Evolutionary conservation across 371 early-diverging fungal genomes (phyloP), one percentile per base, ranked within the genome.

Genomic region (Dichotomocladium elegans): DNA sequence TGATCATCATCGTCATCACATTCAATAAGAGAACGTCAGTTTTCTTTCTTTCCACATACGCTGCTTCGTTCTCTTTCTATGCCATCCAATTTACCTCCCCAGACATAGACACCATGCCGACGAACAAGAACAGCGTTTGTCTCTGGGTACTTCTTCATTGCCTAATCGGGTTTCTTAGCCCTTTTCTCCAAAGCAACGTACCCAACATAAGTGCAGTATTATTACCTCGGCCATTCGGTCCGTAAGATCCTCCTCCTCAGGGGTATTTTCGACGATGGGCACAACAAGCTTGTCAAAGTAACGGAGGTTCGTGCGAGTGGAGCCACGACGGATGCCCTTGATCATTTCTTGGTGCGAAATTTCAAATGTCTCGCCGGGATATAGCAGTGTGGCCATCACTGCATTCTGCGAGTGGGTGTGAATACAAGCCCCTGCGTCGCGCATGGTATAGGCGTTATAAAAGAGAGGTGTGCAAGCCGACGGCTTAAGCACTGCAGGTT

Each of bases 291-390:
- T 88, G 61, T 96, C 95, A 65, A 83, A 88, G 61, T 91, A 94
- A 26, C 78, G 53, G 28, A 84, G 68, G 59, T 81, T 84, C 1
- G 75, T 66, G 41, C 79, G 73, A 19, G 79, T 70, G 26, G 81
- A 77, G 3, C 94, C 96, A 44, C 82, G 80, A 34, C 91, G 77
- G 53, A 98, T 98, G 10, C 98, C 98, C 75, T 98, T 98, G 72
- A 98, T 98, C 97, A 96, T 96, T 68, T 98, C 98, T 71, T 95
- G 96, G 64, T 96, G 93, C 9, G 93, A 90, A 45, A 98, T 93
- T n/a, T 69, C 70, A 68, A 91, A 91, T 28, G 77, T 82, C 15
- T 79, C 64, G 19, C 87, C 88, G 14, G 79, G 70, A 50, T 66
- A 87, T 43, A 96, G 63, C 66, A 98, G 63, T 0, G 98, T 96